Base-by-base conservation (phyloP, 2,329 filamentous ascomycete genomes). In the Penicillium digitatum region DNA sequence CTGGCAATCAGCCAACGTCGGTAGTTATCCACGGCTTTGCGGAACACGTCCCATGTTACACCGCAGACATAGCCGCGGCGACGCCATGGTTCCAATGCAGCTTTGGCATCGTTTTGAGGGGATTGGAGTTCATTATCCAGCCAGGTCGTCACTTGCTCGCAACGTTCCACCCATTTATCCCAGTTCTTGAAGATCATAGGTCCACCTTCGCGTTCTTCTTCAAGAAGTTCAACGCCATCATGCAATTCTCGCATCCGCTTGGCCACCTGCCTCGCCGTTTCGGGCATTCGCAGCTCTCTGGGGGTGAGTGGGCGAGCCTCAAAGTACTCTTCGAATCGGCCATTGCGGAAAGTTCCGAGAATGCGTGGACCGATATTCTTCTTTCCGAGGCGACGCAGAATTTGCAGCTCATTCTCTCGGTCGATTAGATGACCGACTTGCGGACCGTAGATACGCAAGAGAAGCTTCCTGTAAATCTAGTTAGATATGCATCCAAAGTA, bases 231-330 rank as follows among this genome's bases (percentile, higher is more conserved):
- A 58, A 99, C 87, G 0, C 94, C 94, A 49, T 96, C 89, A 66
- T 99, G 94, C 34, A 99, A 81, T 73, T 99, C 94, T 59, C 92
- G 83, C 90, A 99, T 96, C 48, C 94, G 89, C 79, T 97, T 97
- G 12, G 94, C 93, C 68, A 99, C 99, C 69, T 96, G 89, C 67
- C 84, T 88, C 32, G 89, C 95, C 0, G 90, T 96, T 47, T 90
- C 89, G 0, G 89, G 83, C 31, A 89, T 84, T 35, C 90, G 87
- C 43, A 99, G 75, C 62, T 95, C 89, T 26, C 82, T 79, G 0
- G 87, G 81, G 0, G 87, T 93, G 39, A 99, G 81, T 0, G 94
- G 87, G 35, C 84, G 84, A 0, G 94, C 91, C 68, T 96, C 85
- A 70, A 96, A 89, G 69, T 87, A 97, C 71, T 99, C 88, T 74